Conservation (phyloP, 129 eudicot genomes). For the Tagetes erecta region DNA sequence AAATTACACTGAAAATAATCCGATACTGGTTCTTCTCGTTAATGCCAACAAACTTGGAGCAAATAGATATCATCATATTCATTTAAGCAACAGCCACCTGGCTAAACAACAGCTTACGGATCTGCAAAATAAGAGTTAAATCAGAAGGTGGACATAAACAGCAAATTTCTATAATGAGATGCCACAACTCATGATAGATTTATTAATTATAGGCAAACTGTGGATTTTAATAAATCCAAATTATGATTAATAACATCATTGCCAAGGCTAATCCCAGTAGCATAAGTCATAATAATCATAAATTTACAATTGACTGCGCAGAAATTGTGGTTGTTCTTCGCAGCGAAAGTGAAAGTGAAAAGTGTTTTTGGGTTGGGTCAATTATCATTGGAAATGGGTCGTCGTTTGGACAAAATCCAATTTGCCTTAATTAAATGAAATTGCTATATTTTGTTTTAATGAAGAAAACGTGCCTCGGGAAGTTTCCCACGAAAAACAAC, state of each 20-base stretch:
- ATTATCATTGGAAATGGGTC: no score
- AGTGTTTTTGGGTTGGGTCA: no score
- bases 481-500: conserved; percentile 60
- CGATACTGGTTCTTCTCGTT: conserved; percentile 28
- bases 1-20: conserved; percentile 29
- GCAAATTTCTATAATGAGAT: not conserved
- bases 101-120: conserved; percentile 45
- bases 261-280: no score
- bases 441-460: not conserved
- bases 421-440: not conserved
- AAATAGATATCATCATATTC: conserved; percentile 19
- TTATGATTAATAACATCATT: no score
- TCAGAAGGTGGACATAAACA: not conserved
- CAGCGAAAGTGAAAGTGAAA: no score
- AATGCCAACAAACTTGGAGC: conserved; percentile 15
- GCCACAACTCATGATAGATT: no score
- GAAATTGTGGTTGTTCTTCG: no score
- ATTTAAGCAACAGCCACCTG: conserved; percentile 29
- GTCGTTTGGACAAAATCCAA: no score
- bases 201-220: no score
- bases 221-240: no score
- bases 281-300: no score
- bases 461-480: conserved; percentile 45
- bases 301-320: no score
- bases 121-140: conserved; percentile 30